These are phyloP conservation scores for Podila verticillata DNA, from an alignment of 192 early-diverging fungal species.

Conservation along the genomic window DNA sequence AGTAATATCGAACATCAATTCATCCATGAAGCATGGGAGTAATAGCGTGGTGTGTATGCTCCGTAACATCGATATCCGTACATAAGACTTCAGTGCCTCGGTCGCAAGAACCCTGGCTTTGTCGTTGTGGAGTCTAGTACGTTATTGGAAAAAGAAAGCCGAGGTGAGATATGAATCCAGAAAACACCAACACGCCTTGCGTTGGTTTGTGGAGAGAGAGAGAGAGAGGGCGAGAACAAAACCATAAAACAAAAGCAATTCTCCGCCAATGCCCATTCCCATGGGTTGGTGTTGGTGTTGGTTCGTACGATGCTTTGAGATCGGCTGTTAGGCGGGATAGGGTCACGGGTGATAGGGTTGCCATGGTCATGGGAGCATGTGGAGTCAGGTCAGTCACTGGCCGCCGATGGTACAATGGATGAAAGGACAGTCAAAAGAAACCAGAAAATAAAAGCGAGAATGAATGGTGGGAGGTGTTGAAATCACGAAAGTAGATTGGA, in stretches of 20 bases:
- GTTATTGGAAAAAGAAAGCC: background rate
- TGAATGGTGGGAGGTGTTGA: too few species aligned
- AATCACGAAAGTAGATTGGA: too few species aligned
- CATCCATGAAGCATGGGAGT: background rate
- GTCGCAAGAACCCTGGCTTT: constrained; percentile 15
- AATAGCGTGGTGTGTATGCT: too few species aligned
- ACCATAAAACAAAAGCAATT: constrained; percentile 1
- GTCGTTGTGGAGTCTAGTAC: constrained; percentile 33
- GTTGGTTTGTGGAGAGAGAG: background rate
- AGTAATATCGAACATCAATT: background rate
- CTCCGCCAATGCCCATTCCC: background rate
- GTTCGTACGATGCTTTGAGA: constrained; percentile 35
- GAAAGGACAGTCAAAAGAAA: background rate
- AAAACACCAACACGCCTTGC: background rate
- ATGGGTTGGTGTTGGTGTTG: background rate
- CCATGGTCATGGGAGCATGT: constrained; percentile 18
- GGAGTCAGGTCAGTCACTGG: constrained; percentile 4
- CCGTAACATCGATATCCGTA: background rate
- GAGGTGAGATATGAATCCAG: background rate
- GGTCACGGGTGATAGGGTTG: constrained; percentile 23
- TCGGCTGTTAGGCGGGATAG: constrained; percentile 38
- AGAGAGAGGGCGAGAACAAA: background rate
- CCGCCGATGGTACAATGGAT: background rate
- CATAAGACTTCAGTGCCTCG: constrained; percentile 34
- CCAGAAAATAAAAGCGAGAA: too few species aligned